These are phyloP conservation scores for Mortierella sp. DNA, from an alignment of 371 early-diverging fungal genomes.

Conservation along the genomic window DNA sequence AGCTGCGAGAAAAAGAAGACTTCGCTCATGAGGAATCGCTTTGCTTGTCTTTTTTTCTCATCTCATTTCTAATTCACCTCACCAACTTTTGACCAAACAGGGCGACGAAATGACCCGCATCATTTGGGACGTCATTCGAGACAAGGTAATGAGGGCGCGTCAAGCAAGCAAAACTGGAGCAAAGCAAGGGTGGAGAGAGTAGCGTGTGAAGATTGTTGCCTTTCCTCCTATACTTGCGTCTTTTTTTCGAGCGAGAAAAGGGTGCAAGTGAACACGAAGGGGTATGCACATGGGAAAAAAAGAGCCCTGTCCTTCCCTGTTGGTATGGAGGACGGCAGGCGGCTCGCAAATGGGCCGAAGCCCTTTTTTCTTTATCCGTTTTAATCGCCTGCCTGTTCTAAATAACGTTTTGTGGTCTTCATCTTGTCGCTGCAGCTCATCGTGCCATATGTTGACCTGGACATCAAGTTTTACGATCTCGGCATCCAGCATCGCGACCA, in stretches of 20 bases:
- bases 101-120: conserved; percentile 98
- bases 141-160: conserved; percentile 66
- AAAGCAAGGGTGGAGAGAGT: too few relatives aligned
- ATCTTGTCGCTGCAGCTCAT: conserved; percentile 66
- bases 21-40: background rate
- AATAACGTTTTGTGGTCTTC: background rate
- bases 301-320: background rate
- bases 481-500: conserved; percentile 91
- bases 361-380: background rate
- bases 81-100: conserved; percentile 17
- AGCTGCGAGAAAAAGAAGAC: background rate
- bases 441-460: conserved; percentile 88
- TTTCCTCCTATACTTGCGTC: background rate
- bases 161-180: background rate
- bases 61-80: background rate
- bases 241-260: background rate
- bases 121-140: conserved; percentile 94
- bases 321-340: background rate
- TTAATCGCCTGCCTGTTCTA: background rate
- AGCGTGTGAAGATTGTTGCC: background rate
- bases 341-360: background rate
- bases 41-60: background rate
- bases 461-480: conserved; percentile 94
- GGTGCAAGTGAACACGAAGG: background rate
- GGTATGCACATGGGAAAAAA: background rate